Evolutionary conservation across 164 flowering plant genomes (phyloP), one percentile per base, ranked within the genome.

Genomic region (Tinospora cordifolia): DNA sequence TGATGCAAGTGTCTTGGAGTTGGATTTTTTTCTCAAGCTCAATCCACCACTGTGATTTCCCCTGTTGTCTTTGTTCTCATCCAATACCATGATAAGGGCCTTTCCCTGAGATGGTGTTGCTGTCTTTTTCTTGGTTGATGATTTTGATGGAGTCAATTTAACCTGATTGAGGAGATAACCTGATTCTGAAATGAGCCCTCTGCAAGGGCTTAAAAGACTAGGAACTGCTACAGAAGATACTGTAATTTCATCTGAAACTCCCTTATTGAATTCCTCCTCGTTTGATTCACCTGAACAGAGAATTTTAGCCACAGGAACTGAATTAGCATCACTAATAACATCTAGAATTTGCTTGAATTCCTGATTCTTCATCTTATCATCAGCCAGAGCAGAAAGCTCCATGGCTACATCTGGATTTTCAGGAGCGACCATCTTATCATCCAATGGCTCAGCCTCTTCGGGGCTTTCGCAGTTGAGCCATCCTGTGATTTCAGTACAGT

Each of bases 41-140:
- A 44, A 70, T 0, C 60, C 73, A 0, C 47, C 44, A 25, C 19
- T 11, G 47, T 40, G 12, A 26, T 30, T 30, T 15, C 36, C n/a
- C 36, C 36, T 69, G 49, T 76, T 78, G 76, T 83, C 85, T 75
- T 77, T 75, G 79, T 79, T 64, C 62, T 65, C 69, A 6, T 71
- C 78, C 8, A 73, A 63, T 57, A 70, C 67, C 30, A 36, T 39
- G 63, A 44, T 66, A 22, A 22, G 7, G 47, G 54, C 41, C 74
- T 36, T 77, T 57, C 24, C n/a, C 8, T 54, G 60, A 54, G 60
- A 54, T 9, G 24, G 74, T 21, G 65, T 49, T 65, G 77, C 24
- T 9, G 69, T 24, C 27, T 64, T 11, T 17, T 69, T 70, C 49
- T 69, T 79, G 12, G 7, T 70, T 17, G 75, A 71, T 57, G 77